Conservation (phyloP, 192 early-diverging fungal species). For the Coemansia sp. region DNA sequence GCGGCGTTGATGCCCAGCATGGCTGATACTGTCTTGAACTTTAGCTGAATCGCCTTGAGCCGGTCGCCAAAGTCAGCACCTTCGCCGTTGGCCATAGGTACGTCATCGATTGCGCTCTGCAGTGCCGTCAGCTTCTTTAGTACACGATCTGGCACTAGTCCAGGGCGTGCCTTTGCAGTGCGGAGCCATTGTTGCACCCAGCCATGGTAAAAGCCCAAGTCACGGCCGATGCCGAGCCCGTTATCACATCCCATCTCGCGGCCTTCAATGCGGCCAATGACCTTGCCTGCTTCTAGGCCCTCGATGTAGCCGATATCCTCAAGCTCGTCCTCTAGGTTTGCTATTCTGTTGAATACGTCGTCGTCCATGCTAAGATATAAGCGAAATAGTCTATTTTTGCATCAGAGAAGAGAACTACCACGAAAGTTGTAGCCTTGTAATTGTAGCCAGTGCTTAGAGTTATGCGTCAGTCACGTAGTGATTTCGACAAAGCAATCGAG, state of each 20-base stretch:
- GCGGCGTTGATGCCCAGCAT: slow-evolving; percentile 36
- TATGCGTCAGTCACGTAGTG: not conserved
- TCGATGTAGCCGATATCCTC: slow-evolving; percentile 35
- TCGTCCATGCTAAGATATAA: not conserved
- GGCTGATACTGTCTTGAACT: slow-evolving; percentile 46
- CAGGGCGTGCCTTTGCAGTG: slow-evolving; percentile 21
- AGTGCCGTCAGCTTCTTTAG: slow-evolving; percentile 40
- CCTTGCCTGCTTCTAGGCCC: slow-evolving; percentile 36
- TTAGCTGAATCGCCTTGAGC: slow-evolving; percentile 36
- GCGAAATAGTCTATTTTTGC: not conserved
- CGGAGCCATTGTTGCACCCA: slow-evolving; percentile 51
- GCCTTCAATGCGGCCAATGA: slow-evolving; percentile 33
- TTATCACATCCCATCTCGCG: slow-evolving; percentile 51
- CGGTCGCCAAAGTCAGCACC: slow-evolving; percentile 41
- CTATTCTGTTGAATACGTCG: slow-evolving; percentile 4
- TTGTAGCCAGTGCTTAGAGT: not conserved
- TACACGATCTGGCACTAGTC: slow-evolving; percentile 30
- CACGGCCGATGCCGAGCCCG: slow-evolving; percentile 45
- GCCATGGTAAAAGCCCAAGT: slow-evolving; percentile 52
- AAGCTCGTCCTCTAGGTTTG: slow-evolving; percentile 11
- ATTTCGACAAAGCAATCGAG: not conserved
- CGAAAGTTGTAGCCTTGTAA: not conserved
- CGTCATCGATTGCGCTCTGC: slow-evolving; percentile 17
- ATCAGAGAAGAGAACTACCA: too few species aligned
- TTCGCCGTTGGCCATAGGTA: slow-evolving; percentile 31